A percentile compares a stretch with the other conserved stretches of the same genome.
Conservation (phyloP, 2,329 filamentous ascomycete genomes). For the Claviceps cyperi region DNA sequence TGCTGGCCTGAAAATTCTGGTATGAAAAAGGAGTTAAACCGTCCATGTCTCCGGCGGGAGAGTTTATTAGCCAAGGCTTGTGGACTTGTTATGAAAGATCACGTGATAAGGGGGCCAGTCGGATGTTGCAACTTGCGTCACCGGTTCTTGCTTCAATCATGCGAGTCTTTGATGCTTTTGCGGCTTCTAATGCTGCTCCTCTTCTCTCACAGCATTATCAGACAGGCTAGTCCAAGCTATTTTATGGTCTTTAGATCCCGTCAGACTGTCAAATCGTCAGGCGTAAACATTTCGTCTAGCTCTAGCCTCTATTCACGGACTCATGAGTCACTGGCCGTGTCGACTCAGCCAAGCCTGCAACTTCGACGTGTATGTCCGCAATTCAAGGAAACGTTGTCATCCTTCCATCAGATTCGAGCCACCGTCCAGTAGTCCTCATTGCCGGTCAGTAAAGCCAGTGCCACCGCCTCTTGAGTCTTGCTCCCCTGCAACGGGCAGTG, state of each 20-base stretch:
- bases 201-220: too few species aligned
- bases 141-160: too few species aligned
- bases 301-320: background rate
- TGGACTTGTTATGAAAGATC: background rate
- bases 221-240: too few species aligned
- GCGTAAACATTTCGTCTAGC: too few species aligned
- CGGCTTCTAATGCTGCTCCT: too few species aligned
- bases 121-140: too few species aligned
- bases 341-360: background rate
- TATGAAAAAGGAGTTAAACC: conserved; percentile 12
- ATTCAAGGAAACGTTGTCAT: background rate
- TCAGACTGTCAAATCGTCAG: too few species aligned
- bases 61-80: conserved; percentile 5
- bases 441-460: background rate
- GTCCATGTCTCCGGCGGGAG: conserved; percentile 4
- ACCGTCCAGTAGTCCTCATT: background rate
- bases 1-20: conserved; percentile 15
- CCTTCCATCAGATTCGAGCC: background rate
- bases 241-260: too few species aligned
- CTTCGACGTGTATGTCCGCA: background rate
- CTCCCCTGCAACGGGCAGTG: background rate
- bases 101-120: background rate
- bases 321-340: background rate
- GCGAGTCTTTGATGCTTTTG: too few species aligned
- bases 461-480: background rate